Conservation (phyloP, 176 grass and related monocot species). For the Chrysopogon serrulatus region DNA sequence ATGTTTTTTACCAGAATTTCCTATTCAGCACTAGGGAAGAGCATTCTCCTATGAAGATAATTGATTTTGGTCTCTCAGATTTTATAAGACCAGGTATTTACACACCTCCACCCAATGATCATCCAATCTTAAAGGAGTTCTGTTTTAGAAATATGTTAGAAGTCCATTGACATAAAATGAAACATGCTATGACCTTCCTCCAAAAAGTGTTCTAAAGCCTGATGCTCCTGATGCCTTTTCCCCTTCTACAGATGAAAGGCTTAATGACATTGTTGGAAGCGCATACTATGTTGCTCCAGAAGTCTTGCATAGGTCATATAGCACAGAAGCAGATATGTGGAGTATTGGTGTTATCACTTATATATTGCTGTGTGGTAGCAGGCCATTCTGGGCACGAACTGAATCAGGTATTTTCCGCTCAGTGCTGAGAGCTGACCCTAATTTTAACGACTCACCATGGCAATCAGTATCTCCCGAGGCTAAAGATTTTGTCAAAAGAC, state of each 20-base stretch:
- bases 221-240: background rate
- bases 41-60: constrained; percentile 93
- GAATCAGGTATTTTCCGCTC: constrained; percentile 99
- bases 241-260: constrained; percentile 80
- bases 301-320: constrained; percentile 95
- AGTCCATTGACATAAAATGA: background rate
- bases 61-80: constrained; percentile 99
- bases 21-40: constrained; percentile 87
- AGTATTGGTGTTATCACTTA: constrained; percentile 96
- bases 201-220: background rate
- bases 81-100: constrained; percentile 89
- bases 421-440: constrained; percentile 94
- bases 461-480: constrained; percentile 66
- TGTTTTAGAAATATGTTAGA: constrained; percentile 7
- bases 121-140: background rate
- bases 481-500: constrained; percentile 95
- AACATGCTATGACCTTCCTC: background rate
- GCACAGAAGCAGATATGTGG: constrained; percentile 98
- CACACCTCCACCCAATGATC: constrained; percentile 9
- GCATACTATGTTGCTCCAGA: constrained; percentile 99
- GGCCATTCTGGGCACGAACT: constrained; percentile 97
- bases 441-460: constrained; percentile 89
- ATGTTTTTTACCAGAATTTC: constrained; percentile 75
- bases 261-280: constrained; percentile 99
- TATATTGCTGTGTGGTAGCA: constrained; percentile 94